phyloP scores from a whole-genome alignment of 257 asterid genomes.

The Verbascum thapsus region DNA sequence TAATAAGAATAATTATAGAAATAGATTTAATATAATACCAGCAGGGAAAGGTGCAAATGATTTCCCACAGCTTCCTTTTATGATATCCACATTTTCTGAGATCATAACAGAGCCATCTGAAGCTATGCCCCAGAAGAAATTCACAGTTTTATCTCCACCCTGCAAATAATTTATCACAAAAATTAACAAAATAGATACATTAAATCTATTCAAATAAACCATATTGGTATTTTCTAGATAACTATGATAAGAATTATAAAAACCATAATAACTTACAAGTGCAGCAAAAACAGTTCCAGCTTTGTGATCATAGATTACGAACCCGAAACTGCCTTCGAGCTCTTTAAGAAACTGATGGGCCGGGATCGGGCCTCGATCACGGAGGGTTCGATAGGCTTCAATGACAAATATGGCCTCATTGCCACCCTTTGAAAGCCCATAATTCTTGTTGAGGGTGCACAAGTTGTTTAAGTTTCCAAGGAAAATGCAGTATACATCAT shows the following conservation, averaged over 20 bases:
- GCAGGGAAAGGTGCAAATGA: constrained; percentile 93
- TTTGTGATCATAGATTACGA: constrained; percentile 84
- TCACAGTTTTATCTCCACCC: constrained; percentile 76
- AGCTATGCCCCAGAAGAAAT: constrained; percentile 80
- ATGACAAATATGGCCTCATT: constrained; percentile 76
- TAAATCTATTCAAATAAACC: too few species aligned
- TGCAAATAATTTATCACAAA: constrained; percentile 30
- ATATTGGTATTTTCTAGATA: too few species aligned
- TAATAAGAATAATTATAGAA: too few species aligned
- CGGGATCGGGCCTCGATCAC: constrained; percentile 91
- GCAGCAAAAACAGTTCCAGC: constrained; percentile 75
- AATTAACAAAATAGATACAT: too few species aligned
- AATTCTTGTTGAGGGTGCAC: constrained; percentile 71
- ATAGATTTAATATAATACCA: constrained; percentile 42
- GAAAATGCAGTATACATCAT: constrained; percentile 86
- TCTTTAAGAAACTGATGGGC: constrained; percentile 90
- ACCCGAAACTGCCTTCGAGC: constrained; percentile 88
- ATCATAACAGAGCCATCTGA: constrained; percentile 84
- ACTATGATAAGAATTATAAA: too few species aligned
- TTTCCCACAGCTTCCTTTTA: constrained; percentile 79
- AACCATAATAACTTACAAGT: constrained; percentile 52
- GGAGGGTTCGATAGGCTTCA: constrained; percentile 88
- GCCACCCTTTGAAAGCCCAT: constrained; percentile 72
- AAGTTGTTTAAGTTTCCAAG: constrained; percentile 70
- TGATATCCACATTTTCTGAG: constrained; percentile 63